Conservation (phyloP, 148 eudicot species). For the Bassia scoparia region DNA sequence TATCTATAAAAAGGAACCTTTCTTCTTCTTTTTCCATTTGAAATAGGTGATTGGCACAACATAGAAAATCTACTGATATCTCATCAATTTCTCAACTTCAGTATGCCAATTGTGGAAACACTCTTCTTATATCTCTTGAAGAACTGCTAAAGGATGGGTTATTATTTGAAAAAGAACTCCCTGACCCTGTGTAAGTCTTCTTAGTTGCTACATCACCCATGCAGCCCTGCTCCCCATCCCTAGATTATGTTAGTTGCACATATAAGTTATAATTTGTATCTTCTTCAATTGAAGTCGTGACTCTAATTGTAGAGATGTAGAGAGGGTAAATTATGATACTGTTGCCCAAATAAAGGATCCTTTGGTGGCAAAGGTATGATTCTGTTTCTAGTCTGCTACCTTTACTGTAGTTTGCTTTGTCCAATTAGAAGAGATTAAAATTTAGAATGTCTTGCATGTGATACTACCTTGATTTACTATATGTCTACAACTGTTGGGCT, state of each 20-base stretch:
- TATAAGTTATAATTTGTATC: background rate
- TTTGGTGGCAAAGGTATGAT: slow-evolving; percentile 66
- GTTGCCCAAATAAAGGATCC: slow-evolving; percentile 83
- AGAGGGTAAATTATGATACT: slow-evolving; percentile 55
- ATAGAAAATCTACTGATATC: too few relatives aligned
- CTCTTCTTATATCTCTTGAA: slow-evolving; percentile 90
- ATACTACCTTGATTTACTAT: too few relatives aligned
- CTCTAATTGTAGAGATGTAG: slow-evolving; percentile 46
- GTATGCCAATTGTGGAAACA: slow-evolving; percentile 99
- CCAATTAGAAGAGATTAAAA: background rate
- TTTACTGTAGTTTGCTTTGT: background rate
- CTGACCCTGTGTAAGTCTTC: slow-evolving; percentile 69
- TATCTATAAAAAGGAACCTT: too few relatives aligned
- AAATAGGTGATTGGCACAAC: too few relatives aligned
- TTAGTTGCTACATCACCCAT: background rate
- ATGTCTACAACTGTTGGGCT: too few relatives aligned
- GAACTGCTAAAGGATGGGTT: slow-evolving; percentile 96
- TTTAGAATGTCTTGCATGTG: too few relatives aligned
- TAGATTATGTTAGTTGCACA: background rate
- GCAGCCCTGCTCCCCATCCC: background rate
- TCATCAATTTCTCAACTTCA: slow-evolving; percentile 16
- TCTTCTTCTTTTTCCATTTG: too few relatives aligned
- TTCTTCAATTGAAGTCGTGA: too few relatives aligned
- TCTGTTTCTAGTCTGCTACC: background rate
- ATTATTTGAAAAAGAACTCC: slow-evolving; percentile 70